Evolutionary conservation across 495 filamentous ascomycete genomes (phyloP).

Genomic region (Xylaria castorea): DNA sequence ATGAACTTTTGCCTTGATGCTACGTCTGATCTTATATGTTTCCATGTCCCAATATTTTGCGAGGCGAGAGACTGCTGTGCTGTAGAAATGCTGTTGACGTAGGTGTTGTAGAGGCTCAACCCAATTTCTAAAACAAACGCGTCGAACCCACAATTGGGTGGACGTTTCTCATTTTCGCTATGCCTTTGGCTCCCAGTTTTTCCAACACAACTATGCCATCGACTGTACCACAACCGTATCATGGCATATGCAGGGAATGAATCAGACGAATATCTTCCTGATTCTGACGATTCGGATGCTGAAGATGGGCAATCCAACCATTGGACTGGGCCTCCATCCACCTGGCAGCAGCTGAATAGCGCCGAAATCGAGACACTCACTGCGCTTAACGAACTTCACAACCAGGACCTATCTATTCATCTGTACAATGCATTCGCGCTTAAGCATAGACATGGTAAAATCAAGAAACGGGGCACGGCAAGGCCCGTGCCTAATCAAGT

Average conservation of each 20-base stretch:
- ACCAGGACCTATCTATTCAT: constrained; percentile 73
- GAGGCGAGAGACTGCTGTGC: background rate
- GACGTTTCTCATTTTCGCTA: background rate
- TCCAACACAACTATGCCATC: background rate
- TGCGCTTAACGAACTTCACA: constrained; percentile 61
- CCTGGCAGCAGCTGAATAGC: constrained; percentile 66
- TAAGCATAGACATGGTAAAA: constrained; percentile 44
- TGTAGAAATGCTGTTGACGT: background rate
- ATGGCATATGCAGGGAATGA: constrained; percentile 36
- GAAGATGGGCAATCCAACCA: constrained; percentile 54
- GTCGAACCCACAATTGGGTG: constrained; percentile 20
- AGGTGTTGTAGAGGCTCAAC: background rate
- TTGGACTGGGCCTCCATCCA: constrained; percentile 61
- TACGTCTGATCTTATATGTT: background rate
- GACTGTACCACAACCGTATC: background rate
- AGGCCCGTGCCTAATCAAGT: constrained; percentile 29
- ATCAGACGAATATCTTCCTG: constrained; percentile 31
- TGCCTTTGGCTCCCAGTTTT: background rate
- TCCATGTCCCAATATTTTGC: background rate
- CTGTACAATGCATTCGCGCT: constrained; percentile 75
- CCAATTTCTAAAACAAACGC: background rate
- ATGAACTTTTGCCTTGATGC: constrained; percentile 19
- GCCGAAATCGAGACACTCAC: constrained; percentile 64
- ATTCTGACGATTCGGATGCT: constrained; percentile 38
- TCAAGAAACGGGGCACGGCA: constrained; percentile 12